Base-by-base conservation (phyloP, 1,139 yeast genomes). In the Yamadazyma triangularis region DNA sequence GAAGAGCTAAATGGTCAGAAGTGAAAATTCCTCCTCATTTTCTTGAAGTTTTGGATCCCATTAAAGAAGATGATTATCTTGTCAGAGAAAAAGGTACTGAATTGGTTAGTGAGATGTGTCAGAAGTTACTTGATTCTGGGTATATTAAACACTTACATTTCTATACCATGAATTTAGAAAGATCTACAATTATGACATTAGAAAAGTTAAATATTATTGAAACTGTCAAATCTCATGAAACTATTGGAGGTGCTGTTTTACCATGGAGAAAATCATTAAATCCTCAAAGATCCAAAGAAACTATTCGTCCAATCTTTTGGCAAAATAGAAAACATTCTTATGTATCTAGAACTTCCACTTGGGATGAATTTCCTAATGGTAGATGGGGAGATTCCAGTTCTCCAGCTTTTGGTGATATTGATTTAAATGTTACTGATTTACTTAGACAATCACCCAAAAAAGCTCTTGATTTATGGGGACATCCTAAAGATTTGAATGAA, bases 341-440 rank as follows among this genome's bases (percentile, higher is more conserved):
- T 55, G 79, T 88, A 40, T 75, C 88, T 26, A 75, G 98, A 57
- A 91, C 97, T 13, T 79, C 94, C 23, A 84, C 85, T 35, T 87
- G 95, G 95, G 94, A 87, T 60, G 96, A 87, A 56, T 87, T 86
- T 53, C 96, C 96, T 30, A 87, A 87, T 58, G 96, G 96, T 42
- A 73, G 96, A 60, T 87, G 94, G 85, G 96, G 96, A 51, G 95
- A 87, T 53, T 82, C 95, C 8, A 71, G 93, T 36, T 86, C 95
- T 25, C 96, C 96, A 8, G 95, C 95, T 4, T 87, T 82, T 57
- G 95, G 95, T 52, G 95, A 87, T 45, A 70, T 83, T 40, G 89
- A 81, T 52, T 65, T 81, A 35, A 77, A 83, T 41, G 95, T 94
- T 26, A 77, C 89, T 26, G 81, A 87, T 33, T 71, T 77, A 48